Percentiles rank a stretch among this genome's conserved stretches.
Evolutionary conservation across 2,329 filamentous ascomycete genomes (phyloP).

Genomic region (Trichophyton equinum): DNA sequence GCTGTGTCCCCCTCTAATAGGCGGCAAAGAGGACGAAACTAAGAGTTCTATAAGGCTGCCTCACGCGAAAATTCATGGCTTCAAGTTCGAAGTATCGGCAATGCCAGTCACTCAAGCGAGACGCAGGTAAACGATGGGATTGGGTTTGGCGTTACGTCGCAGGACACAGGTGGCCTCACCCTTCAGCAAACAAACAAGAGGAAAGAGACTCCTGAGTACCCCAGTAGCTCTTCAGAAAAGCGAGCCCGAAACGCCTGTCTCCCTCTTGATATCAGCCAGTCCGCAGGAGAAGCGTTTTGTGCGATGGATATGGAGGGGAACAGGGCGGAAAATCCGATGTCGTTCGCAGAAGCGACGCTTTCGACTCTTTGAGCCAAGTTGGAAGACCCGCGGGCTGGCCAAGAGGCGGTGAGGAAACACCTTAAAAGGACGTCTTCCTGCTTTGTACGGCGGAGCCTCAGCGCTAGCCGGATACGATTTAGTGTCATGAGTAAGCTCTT

Average conservation of each 20-base stretch:
- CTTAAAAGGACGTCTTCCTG: background rate
- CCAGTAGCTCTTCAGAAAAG: background rate
- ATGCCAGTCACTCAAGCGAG: background rate
- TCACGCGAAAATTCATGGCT: background rate
- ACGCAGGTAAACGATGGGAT: background rate
- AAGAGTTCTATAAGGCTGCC: background rate
- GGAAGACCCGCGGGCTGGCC: constrained; percentile 5
- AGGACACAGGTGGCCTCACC: background rate
- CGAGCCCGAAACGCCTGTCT: background rate
- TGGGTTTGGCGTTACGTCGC: background rate
- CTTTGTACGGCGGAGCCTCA: constrained; percentile 5
- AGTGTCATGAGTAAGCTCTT: background rate
- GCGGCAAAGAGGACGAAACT: background rate
- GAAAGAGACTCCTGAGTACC: background rate
- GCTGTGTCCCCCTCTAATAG: background rate
- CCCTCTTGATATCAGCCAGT: background rate
- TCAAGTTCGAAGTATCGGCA: background rate
- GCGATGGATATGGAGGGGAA: background rate
- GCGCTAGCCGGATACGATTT: background rate
- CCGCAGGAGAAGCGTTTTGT: background rate
- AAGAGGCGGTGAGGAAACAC: constrained; percentile 13
- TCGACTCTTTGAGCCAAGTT: background rate
- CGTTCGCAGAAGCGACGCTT: background rate
- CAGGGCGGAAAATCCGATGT: background rate
- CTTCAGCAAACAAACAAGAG: background rate